Base-by-base conservation (phyloP, 495 filamentous ascomycete genomes). In the Xylaria flabelliformis region DNA sequence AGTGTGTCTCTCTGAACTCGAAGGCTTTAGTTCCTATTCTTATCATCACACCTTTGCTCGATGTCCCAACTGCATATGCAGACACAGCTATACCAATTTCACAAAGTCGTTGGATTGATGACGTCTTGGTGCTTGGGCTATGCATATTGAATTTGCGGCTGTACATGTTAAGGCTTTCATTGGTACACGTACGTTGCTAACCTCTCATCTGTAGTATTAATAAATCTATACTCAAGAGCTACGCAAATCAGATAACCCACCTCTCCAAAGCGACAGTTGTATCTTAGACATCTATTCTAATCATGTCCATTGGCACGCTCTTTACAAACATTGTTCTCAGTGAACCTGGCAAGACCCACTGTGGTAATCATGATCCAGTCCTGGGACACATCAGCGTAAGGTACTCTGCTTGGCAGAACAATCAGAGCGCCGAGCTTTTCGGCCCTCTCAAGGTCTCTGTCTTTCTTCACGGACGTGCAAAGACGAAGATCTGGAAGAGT, bases 281-380 rank as follows among this genome's bases (percentile, higher is more conserved):
- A 39, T 61, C 36, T 24, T 10, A 29, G 26, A 21, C n/a, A 53
- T 51, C n/a, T 17, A 64, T 44, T 4, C n/a, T 56, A 3, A 19
- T 39, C 50, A 72, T 72, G 70, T 48, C 51, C 36, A 32, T 67
- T 26, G 70, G 70, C 63, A 67, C 53, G 42, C 70, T 72, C 48
- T 5, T 29, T 19, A 32, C 70, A 21, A 12, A 50, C 0, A 39
- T 67, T 62, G 41, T 72, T 26, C 41, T 72, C 41, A 29, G 34
- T 15, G 70, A 72, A 7, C 70, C 70, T n/a, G 51, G 32, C 17
- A 72, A 61, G 63, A 29, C 67, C 6, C 70, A 72, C 8, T 59
- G 51, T 39, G 70, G 70, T 7, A 55, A 2, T 26, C 39, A 19
- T 15, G 70, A 72, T 50, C 62, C 63, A 13, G 63, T 72, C 48